Percentiles rank a stretch among this genome's conserved stretches.
Evolutionary conservation across 441 rosid genomes (phyloP).

Genomic region (Erodium texanum): DNA sequence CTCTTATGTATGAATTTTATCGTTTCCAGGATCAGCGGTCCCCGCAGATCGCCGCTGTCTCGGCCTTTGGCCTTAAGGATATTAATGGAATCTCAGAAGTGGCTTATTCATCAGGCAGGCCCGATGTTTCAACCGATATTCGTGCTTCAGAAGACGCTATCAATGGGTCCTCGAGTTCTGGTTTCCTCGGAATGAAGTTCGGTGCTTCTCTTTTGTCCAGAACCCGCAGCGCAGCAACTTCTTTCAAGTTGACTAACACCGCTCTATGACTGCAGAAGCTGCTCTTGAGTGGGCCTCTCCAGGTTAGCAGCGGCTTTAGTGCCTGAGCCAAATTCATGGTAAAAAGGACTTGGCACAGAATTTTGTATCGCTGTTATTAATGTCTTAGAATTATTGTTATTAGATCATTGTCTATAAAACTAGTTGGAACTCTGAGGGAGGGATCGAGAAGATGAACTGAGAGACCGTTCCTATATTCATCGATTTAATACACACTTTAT

Average conservation of each 20-base stretch:
- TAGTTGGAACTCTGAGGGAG: background rate
- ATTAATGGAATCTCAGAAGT: no score
- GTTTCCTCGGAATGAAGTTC: conserved; percentile 20
- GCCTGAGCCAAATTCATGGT: background rate
- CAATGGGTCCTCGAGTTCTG: conserved; percentile 28
- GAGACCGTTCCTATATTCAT: background rate
- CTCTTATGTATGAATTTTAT: background rate
- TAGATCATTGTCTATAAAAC: background rate
- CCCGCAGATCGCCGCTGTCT: conserved; percentile 22
- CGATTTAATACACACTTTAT: background rate
- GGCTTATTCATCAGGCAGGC: no score
- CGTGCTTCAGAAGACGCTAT: conserved; percentile 21
- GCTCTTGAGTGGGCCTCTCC: no score
- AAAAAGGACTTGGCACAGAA: background rate
- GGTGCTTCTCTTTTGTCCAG: conserved; percentile 35
- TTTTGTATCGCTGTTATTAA: background rate
- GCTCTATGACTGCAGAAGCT: background rate
- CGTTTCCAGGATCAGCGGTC: conserved; percentile 31
- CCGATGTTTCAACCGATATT: conserved; percentile 19
- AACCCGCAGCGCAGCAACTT: conserved; percentile 36
- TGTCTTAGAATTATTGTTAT: background rate
- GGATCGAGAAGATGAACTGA: background rate
- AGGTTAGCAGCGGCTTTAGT: no score
- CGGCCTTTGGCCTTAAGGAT: conserved; percentile 23
- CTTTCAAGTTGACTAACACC: conserved; percentile 16